phyloP scores from a whole-genome alignment of 2,329 filamentous ascomycete genomes.

The Trichoderma pleuroti region DNA sequence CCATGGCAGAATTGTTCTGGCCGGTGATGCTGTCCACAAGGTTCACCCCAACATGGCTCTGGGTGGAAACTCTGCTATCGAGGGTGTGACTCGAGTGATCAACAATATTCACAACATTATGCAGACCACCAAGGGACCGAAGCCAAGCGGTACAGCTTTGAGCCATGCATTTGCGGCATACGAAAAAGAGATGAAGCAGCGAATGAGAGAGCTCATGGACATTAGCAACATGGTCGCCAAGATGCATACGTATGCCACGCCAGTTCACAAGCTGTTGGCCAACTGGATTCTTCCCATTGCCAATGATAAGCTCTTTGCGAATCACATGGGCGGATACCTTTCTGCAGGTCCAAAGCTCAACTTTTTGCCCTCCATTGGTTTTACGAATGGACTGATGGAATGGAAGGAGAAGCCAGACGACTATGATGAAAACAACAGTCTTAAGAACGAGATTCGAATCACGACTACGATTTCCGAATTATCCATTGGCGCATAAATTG shows the following conservation, averaged over 20 bases:
- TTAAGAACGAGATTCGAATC: not conserved
- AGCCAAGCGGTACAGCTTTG: not conserved
- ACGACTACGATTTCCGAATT: not conserved
- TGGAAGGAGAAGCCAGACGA: not conserved
- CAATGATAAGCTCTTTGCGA: not conserved
- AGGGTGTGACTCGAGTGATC: conserved; percentile 25
- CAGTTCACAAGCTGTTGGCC: not conserved
- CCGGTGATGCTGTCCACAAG: conserved; percentile 34
- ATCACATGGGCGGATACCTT: not conserved
- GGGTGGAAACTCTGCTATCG: conserved; percentile 32
- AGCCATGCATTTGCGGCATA: not conserved
- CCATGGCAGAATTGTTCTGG: conserved; percentile 30
- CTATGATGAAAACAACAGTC: not conserved
- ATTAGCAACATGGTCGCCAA: conserved; percentile 2
- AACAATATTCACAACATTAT: conserved; percentile 24
- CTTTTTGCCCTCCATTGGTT: not conserved
- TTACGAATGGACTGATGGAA: not conserved
- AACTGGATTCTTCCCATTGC: not conserved
- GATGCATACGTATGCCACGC: not conserved
- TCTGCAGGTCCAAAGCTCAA: not conserved
- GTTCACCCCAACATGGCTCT: conserved; percentile 30
- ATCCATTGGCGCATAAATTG: not conserved
- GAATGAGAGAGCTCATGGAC: not conserved
- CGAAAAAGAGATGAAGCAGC: not conserved
- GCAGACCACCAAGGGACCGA: not conserved